Evolutionary conservation across 805 yeast species (phyloP), one percentile per base, ranked within the genome.

Genomic region (Yarrowia sp.): DNA sequence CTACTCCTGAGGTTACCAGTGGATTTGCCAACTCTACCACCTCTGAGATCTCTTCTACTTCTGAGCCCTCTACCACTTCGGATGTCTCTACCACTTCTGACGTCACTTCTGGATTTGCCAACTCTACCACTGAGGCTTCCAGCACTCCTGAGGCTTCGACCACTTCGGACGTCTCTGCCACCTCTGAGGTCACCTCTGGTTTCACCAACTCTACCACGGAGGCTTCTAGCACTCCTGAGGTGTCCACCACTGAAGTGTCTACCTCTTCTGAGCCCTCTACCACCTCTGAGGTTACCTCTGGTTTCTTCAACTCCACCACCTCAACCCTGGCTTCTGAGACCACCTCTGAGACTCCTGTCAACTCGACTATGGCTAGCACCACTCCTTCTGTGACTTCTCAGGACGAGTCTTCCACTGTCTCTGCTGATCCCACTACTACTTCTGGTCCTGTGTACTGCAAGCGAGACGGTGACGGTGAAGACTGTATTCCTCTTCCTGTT

Each of bases 401-500:
- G 48, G 48, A 45, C 8, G 48, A 45, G 14, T 45, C 48, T 0
- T 43, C 48, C 3, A 16, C 48, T 5, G 26, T 10, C 16, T 45
- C 50, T 12, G 15, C 38, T 22, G 52, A 48, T 12, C 16, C 52
- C 52, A 48, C 52, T 7, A 26, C 52, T 16, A 26, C 52, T 4
- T 2, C 50, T 22, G 50, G 50, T 22, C 50, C 50, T 14, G 50
- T 46, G 10, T 46, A 22, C 50, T 46, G 50, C n/a, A 8, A 46
- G 35, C 50, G 50, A 22, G 50, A 46, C 4, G 50, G 50, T 22
- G 22, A 46, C n/a, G 50, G 22, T 8, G 50, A 46, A 0, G 50
- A 22, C 50, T 46, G 50, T 9, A 46, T 46, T 49, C 38, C 38
- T 49, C 19, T 32, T 15, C 38, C 53, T 26, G 38, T 9, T 9